phyloP scores from a whole-genome alignment of 352 stramenopile genomes.

The Phytophthora lateralis region DNA sequence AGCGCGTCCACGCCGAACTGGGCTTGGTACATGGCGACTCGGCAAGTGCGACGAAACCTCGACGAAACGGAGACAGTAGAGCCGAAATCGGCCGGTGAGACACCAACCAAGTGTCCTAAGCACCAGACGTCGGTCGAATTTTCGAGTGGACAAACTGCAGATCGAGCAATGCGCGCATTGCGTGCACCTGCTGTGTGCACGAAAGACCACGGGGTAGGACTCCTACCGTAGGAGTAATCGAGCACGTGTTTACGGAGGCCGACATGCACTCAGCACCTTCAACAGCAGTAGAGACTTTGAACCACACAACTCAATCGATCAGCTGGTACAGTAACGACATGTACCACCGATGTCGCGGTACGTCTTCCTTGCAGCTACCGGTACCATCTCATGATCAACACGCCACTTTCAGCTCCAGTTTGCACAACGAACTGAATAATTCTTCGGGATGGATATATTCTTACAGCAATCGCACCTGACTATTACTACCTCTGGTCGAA shows the following conservation, averaged over 20 bases:
- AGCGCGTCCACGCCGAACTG: slow-evolving; percentile 11
- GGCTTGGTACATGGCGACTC: not conserved
- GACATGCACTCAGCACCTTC: not conserved
- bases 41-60: slow-evolving; percentile 3
- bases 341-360: no score
- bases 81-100: slow-evolving; percentile 4
- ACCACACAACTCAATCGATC: no score
- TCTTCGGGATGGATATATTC: no score
- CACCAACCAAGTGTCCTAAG: not conserved
- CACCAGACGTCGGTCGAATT: slow-evolving; percentile 5
- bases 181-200: slow-evolving; percentile 11
- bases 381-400: no score
- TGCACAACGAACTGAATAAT: no score
- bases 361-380: no score
- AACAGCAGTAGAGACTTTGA: no score
- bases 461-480: no score
- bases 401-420: no score
- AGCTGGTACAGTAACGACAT: no score
- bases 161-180: slow-evolving; percentile 14
- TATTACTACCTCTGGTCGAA: no score
- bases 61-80: slow-evolving; percentile 1
- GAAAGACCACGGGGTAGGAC: not conserved
- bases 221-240: slow-evolving; percentile 26
- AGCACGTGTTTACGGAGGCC: slow-evolving; percentile 22
- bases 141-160: slow-evolving; percentile 8